Evolutionary conservation across 2,329 filamentous ascomycete genomes (phyloP).

Genomic region (Phialocephala sp.): DNA sequence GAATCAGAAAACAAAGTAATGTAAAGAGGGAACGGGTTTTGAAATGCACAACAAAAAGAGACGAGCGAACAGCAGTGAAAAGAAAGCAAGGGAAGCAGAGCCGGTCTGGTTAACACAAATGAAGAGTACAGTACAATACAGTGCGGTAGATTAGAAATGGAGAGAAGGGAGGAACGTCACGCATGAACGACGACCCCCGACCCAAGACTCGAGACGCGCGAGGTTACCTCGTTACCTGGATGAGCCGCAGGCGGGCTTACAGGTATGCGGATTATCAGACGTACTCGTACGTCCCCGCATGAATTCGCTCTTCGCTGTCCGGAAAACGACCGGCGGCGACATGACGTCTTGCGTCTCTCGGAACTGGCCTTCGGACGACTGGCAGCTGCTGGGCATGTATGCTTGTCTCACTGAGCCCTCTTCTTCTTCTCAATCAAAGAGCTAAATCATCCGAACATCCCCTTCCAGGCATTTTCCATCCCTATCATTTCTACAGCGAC

Average conservation of each 20-base stretch:
- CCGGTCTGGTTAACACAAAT: neutral
- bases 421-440: too few species aligned
- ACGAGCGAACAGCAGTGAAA: neutral
- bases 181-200: neutral
- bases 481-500: too few species aligned
- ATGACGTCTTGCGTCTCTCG: neutral
- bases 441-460: too few species aligned
- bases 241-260: neutral
- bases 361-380: too few species aligned
- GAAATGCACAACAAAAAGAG: constrained; percentile 12
- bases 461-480: too few species aligned
- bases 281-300: neutral
- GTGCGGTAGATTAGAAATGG: too few species aligned
- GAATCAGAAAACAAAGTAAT: constrained; percentile 8
- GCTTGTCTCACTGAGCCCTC: too few species aligned
- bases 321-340: neutral
- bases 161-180: too few species aligned
- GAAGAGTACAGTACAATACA: too few species aligned
- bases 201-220: neutral
- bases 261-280: too few species aligned
- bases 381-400: too few species aligned
- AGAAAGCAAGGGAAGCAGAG: neutral
- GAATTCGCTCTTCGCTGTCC: neutral
- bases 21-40: constrained; percentile 2
- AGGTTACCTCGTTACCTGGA: neutral